phyloP scores from a whole-genome alignment of 352 stramenopile genomes.

The Phytophthora citricola region DNA sequence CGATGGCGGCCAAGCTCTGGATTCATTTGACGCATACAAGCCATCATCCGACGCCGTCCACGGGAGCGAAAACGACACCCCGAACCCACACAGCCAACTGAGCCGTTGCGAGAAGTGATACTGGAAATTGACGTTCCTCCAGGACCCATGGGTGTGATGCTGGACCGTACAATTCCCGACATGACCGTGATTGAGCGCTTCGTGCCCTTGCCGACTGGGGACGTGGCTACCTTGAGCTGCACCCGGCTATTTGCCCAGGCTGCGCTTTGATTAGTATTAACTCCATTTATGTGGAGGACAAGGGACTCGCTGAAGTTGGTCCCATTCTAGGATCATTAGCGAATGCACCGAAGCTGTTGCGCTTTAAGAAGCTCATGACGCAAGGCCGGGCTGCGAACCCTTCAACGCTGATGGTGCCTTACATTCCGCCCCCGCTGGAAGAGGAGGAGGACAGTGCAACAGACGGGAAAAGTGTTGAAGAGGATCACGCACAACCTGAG shows the following conservation, averaged over 20 bases:
- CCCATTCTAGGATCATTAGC: constrained; percentile 68
- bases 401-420: constrained; percentile 71
- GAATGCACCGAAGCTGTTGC: constrained; percentile 65
- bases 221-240: constrained; percentile 79
- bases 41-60: constrained; percentile 30
- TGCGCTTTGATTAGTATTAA: constrained; percentile 85
- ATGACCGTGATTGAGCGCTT: constrained; percentile 87
- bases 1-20: constrained; percentile 45
- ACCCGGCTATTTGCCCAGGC: constrained; percentile 81
- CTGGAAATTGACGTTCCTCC: constrained; percentile 82
- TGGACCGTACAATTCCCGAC: constrained; percentile 78
- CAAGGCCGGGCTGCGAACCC: constrained; percentile 76
- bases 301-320: constrained; percentile 72
- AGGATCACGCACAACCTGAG: constrained; percentile 27
- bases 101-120: constrained; percentile 77
- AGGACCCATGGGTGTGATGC: constrained; percentile 83
- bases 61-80: constrained; percentile 7
- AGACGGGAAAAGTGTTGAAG: constrained; percentile 28
- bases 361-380: constrained; percentile 90
- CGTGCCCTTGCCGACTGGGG: constrained; percentile 69
- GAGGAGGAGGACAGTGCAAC: constrained; percentile 34
- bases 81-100: constrained; percentile 41
- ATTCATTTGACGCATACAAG: constrained; percentile 48
- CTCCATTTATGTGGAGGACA: constrained; percentile 75
- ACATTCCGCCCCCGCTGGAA: constrained; percentile 65